Base-by-base conservation (phyloP, 2,329 filamentous ascomycete species). In the Verticillium isaacii region DNA sequence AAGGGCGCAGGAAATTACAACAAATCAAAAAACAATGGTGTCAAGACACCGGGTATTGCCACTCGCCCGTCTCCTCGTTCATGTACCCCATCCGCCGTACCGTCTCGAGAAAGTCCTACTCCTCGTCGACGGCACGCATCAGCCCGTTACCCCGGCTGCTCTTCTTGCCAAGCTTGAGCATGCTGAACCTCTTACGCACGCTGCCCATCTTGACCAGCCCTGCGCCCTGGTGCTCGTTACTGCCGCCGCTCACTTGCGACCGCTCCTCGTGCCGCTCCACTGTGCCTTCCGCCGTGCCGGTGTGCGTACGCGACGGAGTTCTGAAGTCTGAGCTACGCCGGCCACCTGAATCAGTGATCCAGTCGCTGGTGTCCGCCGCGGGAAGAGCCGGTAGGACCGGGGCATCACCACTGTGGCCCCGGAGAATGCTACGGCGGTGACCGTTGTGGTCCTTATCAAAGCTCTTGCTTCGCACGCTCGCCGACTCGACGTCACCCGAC, bases 121-220 rank as follows among this genome's bases (percentile, higher is more conserved):
- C 84, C 71, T 86, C 84, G 60, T 84, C 79, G 64, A 86, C 71
- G 66, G 82, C 82, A 60, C 78, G 78, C 83, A 85, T 85, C 63
- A 76, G 70, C 32, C 74, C 79, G 64, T 74, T 80, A 57, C 74
- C 77, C 72, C 86, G 88, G 70, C 83, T 86, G 56, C 78, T 79
- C 77, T 90, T 92, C 73, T 87, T 89, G 34, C 89, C 88, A 58
- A 93, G 81, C 72, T 89, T 91, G 70, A 96, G 80, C 69, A 93
- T 80, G 72, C 91, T 95, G 66, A 96, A 80, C 70, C 92, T 79
- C 78, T 92, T 94, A 76, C 89, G 87, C 66, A 96, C 85, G 62
- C 87, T 89, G 39, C 84, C 85, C 59, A 84, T 84, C 69, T 82
- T 81, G 61, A 75, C 72, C 41, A 57, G 34, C 3, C 25, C 34